Conservation (phyloP, 2,329 filamentous ascomycete species). For the Colletotrichum sp. region DNA sequence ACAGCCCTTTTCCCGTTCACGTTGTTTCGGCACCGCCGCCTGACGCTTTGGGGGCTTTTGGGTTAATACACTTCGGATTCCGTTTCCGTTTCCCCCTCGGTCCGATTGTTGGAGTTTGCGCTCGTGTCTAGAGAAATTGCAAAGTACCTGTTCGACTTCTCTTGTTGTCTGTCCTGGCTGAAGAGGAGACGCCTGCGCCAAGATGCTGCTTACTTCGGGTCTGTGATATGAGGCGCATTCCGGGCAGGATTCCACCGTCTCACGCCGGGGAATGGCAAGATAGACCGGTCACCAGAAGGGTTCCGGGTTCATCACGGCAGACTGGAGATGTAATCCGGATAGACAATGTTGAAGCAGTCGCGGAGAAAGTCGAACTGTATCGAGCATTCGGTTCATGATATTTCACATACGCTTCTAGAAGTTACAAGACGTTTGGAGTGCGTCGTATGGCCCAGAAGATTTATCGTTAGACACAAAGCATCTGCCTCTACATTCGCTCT, state of each 20-base stretch:
- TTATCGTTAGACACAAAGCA: neutral
- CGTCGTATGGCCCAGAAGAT: neutral
- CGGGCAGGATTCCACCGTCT: neutral
- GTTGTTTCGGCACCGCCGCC: neutral
- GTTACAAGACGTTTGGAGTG: neutral
- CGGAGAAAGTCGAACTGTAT: neutral
- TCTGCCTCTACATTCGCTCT: neutral
- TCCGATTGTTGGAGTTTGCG: neutral
- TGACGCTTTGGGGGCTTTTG: neutral
- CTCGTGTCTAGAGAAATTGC: neutral
- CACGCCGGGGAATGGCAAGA: neutral
- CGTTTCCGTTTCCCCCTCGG: neutral
- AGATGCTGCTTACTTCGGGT: neutral
- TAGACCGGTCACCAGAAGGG: neutral
- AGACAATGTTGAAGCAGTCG: neutral
- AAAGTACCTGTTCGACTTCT: neutral
- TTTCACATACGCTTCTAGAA: neutral
- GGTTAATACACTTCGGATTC: neutral
- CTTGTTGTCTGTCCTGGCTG: neutral
- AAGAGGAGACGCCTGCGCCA: neutral
- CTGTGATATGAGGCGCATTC: neutral
- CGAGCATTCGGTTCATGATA: neutral
- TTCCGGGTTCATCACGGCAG: neutral
- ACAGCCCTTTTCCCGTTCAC: neutral
- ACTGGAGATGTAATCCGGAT: neutral